Percentiles rank a stretch among this genome's conserved stretches.
Conservation (phyloP, 1,284 basidiomycete genomes). For the Moniliophthora roreri region DNA sequence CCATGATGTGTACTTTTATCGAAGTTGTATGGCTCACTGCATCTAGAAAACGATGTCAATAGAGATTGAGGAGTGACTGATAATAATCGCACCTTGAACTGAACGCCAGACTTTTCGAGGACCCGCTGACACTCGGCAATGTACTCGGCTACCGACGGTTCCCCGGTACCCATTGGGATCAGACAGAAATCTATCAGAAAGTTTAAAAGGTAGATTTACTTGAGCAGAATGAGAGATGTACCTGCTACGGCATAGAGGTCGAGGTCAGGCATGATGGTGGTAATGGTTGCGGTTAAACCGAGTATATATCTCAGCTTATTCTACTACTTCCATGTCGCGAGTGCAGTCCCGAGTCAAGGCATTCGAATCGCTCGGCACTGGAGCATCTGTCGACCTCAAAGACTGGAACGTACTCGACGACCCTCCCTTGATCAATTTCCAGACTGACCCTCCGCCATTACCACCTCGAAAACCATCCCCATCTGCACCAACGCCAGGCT, state of each 20-base stretch:
- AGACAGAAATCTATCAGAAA: constrained; percentile 72
- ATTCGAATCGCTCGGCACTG: neutral
- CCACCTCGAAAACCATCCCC: constrained; percentile 66
- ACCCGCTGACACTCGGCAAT: constrained; percentile 80
- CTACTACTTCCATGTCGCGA: neutral
- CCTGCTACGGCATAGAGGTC: constrained; percentile 26
- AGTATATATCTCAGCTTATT: neutral
- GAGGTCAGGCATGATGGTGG: constrained; percentile 11
- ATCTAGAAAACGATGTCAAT: constrained; percentile 45
- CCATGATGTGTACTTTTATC: constrained; percentile 6
- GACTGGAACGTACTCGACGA: constrained; percentile 2
- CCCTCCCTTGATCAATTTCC: neutral
- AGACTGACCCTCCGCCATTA: constrained; percentile 43
- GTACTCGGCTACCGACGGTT: constrained; percentile 73
- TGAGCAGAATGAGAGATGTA: neutral
- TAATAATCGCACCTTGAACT: constrained; percentile 60
- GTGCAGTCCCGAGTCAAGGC: constrained; percentile 1
- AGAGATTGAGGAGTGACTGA: constrained; percentile 13
- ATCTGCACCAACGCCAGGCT: constrained; percentile 32
- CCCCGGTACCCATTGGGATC: constrained; percentile 74
- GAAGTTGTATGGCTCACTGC: constrained; percentile 55
- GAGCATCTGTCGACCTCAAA: neutral
- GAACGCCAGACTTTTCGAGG: constrained; percentile 78
- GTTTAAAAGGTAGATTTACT: neutral
- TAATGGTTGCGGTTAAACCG: no score